These are phyloP conservation scores for Hortiboletus flavorubellus DNA, from an alignment of 768 basidiomycete genomes.

Conservation along the genomic window DNA sequence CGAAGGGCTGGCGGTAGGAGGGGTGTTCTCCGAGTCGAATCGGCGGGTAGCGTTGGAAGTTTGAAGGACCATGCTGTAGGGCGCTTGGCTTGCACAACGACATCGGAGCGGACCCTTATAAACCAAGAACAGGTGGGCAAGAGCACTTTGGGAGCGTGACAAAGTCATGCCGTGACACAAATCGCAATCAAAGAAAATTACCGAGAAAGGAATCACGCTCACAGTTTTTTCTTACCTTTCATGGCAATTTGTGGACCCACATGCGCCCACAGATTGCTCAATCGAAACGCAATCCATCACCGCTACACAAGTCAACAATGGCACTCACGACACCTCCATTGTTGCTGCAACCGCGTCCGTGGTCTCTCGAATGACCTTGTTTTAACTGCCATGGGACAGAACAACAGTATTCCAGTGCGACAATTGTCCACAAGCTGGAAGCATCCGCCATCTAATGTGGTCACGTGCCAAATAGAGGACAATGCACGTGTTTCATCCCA, in stretches of 20 bases:
- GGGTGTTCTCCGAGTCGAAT: slow-evolving; percentile 33
- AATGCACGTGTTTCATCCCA: background rate
- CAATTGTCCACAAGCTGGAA: slow-evolving; percentile 4
- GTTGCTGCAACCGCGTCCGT: background rate
- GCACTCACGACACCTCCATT: background rate
- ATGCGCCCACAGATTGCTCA: slow-evolving; percentile 17
- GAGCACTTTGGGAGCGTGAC: slow-evolving; percentile 20
- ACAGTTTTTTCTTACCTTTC: slow-evolving; percentile 10
- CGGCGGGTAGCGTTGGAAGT: slow-evolving; percentile 21
- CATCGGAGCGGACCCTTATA: slow-evolving; percentile 25
- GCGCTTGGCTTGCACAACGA: background rate
- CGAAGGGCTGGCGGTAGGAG: slow-evolving; percentile 17
- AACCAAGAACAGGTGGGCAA: slow-evolving; percentile 11
- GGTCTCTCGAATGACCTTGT: background rate
- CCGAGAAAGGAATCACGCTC: slow-evolving; percentile 13
- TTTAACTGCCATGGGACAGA: background rate
- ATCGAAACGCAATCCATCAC: slow-evolving; percentile 27
- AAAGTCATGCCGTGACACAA: slow-evolving; percentile 26
- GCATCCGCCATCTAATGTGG: background rate
- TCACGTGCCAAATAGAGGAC: background rate
- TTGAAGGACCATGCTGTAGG: slow-evolving; percentile 26
- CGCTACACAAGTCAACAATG: slow-evolving; percentile 2
- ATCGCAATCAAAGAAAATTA: slow-evolving; percentile 31
- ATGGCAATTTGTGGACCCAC: slow-evolving; percentile 32
- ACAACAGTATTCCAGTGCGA: background rate